Evolutionary conservation across 2,329 filamentous ascomycete genomes (phyloP).

Genomic region (Calonectria crousiana): DNA sequence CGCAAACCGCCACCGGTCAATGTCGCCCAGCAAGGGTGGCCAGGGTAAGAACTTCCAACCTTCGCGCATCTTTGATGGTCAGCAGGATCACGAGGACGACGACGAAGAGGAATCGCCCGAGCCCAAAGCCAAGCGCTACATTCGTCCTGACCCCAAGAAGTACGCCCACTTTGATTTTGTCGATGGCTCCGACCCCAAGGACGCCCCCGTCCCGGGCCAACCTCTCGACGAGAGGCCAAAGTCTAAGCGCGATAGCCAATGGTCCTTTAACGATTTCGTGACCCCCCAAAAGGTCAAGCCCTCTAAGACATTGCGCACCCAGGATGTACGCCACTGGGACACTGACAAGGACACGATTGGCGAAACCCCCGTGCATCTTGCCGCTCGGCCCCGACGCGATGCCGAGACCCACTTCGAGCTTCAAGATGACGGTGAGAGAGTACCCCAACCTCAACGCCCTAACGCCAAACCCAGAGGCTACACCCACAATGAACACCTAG

Average conservation of each 20-base stretch:
- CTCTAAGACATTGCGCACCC: slow-evolving; percentile 69
- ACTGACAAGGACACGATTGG: slow-evolving; percentile 69
- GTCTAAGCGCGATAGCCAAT: slow-evolving; percentile 78
- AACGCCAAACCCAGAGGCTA: slow-evolving; percentile 63
- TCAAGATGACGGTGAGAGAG: slow-evolving; percentile 77
- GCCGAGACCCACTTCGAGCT: slow-evolving; percentile 88
- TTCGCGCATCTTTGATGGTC: slow-evolving; percentile 72
- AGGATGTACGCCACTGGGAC: slow-evolving; percentile 84
- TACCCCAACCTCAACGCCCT: slow-evolving; percentile 60
- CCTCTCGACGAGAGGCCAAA: slow-evolving; percentile 58
- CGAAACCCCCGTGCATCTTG: slow-evolving; percentile 69
- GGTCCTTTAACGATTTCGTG: slow-evolving; percentile 89
- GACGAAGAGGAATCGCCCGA: slow-evolving; percentile 58
- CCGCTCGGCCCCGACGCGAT: slow-evolving; percentile 80
- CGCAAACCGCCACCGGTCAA: slow-evolving; percentile 63
- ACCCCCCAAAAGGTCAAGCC: slow-evolving; percentile 81
- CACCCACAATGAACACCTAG: slow-evolving; percentile 74
- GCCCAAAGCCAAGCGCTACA: slow-evolving; percentile 57
- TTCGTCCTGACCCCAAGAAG: slow-evolving; percentile 80
- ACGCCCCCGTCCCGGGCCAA: slow-evolving; percentile 57
- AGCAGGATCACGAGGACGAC: slow-evolving; percentile 50
- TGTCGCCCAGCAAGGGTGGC: slow-evolving; percentile 63
- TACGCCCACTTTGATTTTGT: slow-evolving; percentile 89
- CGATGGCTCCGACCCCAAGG: slow-evolving; percentile 69
- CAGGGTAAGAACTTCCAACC: slow-evolving; percentile 72